Evolutionary conservation across 331 rosid genomes (phyloP).

Genomic region (Quercus phellos): DNA sequence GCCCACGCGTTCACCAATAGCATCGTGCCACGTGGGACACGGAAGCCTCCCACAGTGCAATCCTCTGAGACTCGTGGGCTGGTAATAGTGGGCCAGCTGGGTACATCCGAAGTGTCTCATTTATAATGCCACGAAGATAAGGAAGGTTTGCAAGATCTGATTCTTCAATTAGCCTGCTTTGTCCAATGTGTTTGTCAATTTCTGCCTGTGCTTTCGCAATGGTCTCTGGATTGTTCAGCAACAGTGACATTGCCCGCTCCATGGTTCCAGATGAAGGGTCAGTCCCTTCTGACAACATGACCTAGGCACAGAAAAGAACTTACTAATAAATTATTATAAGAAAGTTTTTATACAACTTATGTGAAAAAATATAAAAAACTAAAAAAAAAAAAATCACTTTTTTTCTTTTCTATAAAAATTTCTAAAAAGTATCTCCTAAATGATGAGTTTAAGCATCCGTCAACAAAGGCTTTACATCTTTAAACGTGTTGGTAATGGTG

Average conservation of each 20-base stretch:
- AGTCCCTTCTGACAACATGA: conserved; percentile 29
- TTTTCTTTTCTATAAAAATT: no score
- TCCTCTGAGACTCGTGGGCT: conserved; percentile 39
- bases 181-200: conserved; percentile 18
- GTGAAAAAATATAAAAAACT: no score
- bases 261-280: conserved; percentile 29
- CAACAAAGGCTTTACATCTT: no score
- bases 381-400: no score
- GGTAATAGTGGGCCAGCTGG: conserved; percentile 21
- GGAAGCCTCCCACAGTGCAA: conserved; percentile 19
- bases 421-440: no score
- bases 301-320: neutral
- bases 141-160: conserved; percentile 28
- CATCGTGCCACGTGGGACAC: conserved; percentile 33
- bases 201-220: conserved; percentile 22
- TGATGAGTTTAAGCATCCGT: no score
- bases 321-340: no score
- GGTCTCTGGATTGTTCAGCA: conserved; percentile 30
- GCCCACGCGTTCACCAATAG: conserved; percentile 21
- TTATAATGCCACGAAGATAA: conserved; percentile 17
- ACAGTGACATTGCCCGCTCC: conserved; percentile 37
- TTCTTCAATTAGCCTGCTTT: conserved; percentile 20
- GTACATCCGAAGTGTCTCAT: conserved; percentile 30
- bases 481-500: no score
- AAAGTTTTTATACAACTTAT: no score